Evolutionary conservation across 2,329 filamentous ascomycete genomes (phyloP), one percentile per base, ranked within the genome.

Genomic region (Aureobasidium sp.): DNA sequence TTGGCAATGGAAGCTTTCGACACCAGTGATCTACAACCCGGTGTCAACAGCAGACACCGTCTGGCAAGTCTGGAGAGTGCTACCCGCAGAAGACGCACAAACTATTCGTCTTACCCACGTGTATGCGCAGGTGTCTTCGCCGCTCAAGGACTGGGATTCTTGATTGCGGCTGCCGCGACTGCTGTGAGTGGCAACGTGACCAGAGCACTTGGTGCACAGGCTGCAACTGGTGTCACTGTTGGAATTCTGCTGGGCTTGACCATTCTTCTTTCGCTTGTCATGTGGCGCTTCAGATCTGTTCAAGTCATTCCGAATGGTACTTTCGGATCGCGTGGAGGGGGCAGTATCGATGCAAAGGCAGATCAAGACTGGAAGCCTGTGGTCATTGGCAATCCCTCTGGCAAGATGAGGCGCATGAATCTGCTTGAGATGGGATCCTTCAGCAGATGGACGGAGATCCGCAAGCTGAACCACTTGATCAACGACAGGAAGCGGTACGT

Each of bases 1-100:
- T 76, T 92, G 36, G 82, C 91, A 70, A 91, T 92, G 88, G 88
- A 91, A 70, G 87, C 86, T 0, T 92, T 87, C 71, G 89, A 92
- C 71, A 89, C 86, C n/a, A 90, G 87, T 44, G 89, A 92, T 71
- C 78, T 92, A 4, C 87, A 89, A 67, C 85, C 87, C 2, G 86
- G 87, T 12, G 87, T 88, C 78, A 88, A 82, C 62, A 79, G 76
- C 32, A 71, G 68, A 29, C 79, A 81, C 67, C 74, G 78, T 0
- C 68, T 79, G 23, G 68, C 78, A 69, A 79, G 67, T 61, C 74
- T 81, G 70, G 74, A 77, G 4, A 73, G 75, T 15, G 72, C 74
- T 26, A 74, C 76, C 34, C 71, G 75, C 20, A 71, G 76, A 37
- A 78, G 82, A 51, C 75, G 82, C 39, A 90, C 84, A 12, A 90